Evolutionary conservation across 208 protist species (phyloP).

Genomic region (Leishmania guyanensis): DNA sequence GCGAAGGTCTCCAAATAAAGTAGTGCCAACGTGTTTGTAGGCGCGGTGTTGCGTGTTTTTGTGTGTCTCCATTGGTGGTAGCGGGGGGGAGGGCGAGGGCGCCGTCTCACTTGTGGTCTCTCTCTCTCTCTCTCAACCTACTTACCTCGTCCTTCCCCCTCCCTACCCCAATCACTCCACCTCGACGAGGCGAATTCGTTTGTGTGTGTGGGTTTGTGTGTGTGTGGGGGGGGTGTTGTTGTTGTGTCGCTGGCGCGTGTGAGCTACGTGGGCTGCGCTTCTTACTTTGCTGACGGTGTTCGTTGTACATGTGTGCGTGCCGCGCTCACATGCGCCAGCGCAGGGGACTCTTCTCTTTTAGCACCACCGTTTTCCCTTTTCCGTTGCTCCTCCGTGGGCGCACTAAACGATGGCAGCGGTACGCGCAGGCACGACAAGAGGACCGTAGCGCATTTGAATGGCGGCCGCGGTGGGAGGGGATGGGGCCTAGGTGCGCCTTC

Average conservation of each 20-base stretch:
- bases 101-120: background rate
- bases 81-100: background rate
- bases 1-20: conserved; percentile 13
- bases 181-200: background rate
- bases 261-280: background rate
- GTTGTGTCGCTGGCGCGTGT: background rate
- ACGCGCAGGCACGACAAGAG: background rate
- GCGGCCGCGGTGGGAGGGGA: background rate
- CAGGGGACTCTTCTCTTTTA: background rate
- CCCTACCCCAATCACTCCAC: background rate
- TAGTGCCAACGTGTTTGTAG: background rate
- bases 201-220: background rate
- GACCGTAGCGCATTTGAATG: background rate
- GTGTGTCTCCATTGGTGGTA: background rate
- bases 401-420: background rate
- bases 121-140: no score
- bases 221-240: background rate
- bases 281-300: background rate
- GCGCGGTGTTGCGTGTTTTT: background rate
- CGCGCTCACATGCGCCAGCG: background rate
- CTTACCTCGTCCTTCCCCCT: background rate
- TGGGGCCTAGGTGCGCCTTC: background rate
- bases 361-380: background rate
- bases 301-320: background rate
- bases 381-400: background rate